Evolutionary conservation across 306 rosid species (phyloP).

Genomic region (Acacia confusa): DNA sequence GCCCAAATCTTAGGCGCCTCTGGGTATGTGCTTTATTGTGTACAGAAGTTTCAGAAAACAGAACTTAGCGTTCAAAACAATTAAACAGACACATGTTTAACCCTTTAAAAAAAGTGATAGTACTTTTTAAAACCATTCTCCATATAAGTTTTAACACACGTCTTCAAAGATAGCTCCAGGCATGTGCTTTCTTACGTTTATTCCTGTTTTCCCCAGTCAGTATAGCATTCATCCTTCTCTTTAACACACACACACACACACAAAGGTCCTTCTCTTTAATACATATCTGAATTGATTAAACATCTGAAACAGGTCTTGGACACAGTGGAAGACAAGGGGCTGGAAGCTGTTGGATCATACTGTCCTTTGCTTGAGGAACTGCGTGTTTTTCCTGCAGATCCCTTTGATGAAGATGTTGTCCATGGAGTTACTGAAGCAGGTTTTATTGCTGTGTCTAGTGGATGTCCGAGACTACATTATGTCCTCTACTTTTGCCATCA

Average conservation of each 20-base stretch:
- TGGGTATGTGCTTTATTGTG: constrained; percentile 55
- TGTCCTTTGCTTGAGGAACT: constrained; percentile 90
- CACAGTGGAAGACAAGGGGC: constrained; percentile 81
- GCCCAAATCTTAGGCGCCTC: constrained; percentile 64
- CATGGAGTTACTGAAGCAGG: constrained; percentile 81
- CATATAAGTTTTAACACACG: background rate
- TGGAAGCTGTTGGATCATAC: constrained; percentile 70
- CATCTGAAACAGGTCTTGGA: constrained; percentile 67
- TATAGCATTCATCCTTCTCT: background rate
- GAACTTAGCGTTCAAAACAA: background rate
- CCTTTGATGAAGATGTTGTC: constrained; percentile 50
- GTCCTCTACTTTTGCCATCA: constrained; percentile 84
- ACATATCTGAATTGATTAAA: background rate
- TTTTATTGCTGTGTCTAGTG: constrained; percentile 73
- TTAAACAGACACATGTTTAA: background rate
- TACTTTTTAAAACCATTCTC: constrained; percentile 3
- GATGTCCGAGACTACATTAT: constrained; percentile 71
- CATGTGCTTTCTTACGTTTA: background rate
- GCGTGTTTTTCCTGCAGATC: constrained; percentile 78
- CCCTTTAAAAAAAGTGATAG: background rate
- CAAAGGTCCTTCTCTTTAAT: background rate
- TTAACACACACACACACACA: background rate
- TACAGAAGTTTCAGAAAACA: constrained; percentile 14
- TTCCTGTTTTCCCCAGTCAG: background rate
- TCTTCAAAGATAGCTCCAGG: background rate